Base-by-base conservation (phyloP, 768 basidiomycete genomes). In the Macrocybe gigantea region DNA sequence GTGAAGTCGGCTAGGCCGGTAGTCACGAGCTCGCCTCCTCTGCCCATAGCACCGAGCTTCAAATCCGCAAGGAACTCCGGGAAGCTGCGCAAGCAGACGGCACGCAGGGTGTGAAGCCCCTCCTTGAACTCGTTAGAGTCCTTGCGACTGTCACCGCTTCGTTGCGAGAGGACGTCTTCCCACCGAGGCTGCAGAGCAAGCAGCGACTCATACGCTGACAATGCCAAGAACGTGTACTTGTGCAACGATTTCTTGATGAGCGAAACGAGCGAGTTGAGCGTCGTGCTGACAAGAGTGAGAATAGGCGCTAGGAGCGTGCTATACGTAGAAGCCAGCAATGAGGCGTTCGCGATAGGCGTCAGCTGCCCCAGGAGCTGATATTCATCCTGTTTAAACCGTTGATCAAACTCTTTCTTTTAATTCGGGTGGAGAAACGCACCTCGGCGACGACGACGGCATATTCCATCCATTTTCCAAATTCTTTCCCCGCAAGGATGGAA, bases 51-150 rank as follows among this genome's bases (percentile, higher is more conserved):
- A 1, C 81, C 82, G 51, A 83, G 61, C 61, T 88, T 88, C 57
- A 92, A 64, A 60, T 92, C 88, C 12, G 81, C 87, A 40, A 93
- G 61, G 53, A 88, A 85, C 56, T 93, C 89, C 0, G 90, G 89
- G 61, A 92, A 93, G 44, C 85, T 89, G 39, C 90, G 72, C 49
- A 92, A 63, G 57, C 88, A 89, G 1, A 90, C 71, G 0, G 75
- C 79, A 10, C 85, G 70, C 7, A 93, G 67, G 5, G 76, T 66
- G 44, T 80, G 78, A 6, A 88, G 56, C 0, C 80, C 82, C 7
- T 92, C 90, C 55, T 79, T 83, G 40, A 88, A 63, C 55, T 88
- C 88, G 54, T 89, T 89, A 22, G 68, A 67, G 30, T 75, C 76
- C 48, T 66, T 69, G 15, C 66, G 59, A 37, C 60, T 59, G 22